Evolutionary conservation across 1,284 basidiomycete species (phyloP).

Genomic region (Wolfiporia cocos): DNA sequence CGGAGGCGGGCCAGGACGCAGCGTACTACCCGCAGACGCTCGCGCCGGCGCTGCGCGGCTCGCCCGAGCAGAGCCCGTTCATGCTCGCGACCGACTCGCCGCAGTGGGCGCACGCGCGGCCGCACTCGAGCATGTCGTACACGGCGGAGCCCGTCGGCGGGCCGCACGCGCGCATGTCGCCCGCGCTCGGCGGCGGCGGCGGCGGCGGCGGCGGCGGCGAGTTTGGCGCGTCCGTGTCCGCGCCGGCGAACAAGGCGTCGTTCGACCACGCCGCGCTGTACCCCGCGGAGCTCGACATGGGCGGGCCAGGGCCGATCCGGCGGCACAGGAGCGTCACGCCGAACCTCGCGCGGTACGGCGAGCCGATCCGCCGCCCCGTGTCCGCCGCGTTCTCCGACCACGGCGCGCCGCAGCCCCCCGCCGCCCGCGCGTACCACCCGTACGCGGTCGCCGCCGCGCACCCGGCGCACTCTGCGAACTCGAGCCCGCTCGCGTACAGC

Average conservation of each 20-base stretch:
- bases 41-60: constrained; percentile 11
- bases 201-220: constrained; percentile 9
- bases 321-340: constrained; percentile 74
- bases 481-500: constrained; percentile 49
- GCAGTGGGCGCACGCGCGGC: constrained; percentile 19
- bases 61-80: constrained; percentile 15
- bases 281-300: constrained; percentile 30
- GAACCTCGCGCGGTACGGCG: constrained; percentile 42
- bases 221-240: constrained; percentile 44
- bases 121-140: constrained; percentile 21
- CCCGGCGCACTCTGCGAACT: constrained; percentile 37
- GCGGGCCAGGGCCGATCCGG: constrained; percentile 49
- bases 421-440: constrained; percentile 43
- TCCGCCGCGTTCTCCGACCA: constrained; percentile 38
- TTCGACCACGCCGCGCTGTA: constrained; percentile 56
- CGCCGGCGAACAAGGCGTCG: constrained; percentile 58
- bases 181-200: constrained; percentile 1
- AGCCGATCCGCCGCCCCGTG: constrained; percentile 43
- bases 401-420: constrained; percentile 19
- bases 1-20: constrained; percentile 15
- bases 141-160: constrained; percentile 12
- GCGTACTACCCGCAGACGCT: constrained; percentile 13
- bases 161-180: constrained; percentile 13
- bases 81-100: constrained; percentile 12
- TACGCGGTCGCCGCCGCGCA: constrained; percentile 33